Evolutionary conservation across 305 asterid genomes (phyloP).

Genomic region (Petunia hybrid): DNA sequence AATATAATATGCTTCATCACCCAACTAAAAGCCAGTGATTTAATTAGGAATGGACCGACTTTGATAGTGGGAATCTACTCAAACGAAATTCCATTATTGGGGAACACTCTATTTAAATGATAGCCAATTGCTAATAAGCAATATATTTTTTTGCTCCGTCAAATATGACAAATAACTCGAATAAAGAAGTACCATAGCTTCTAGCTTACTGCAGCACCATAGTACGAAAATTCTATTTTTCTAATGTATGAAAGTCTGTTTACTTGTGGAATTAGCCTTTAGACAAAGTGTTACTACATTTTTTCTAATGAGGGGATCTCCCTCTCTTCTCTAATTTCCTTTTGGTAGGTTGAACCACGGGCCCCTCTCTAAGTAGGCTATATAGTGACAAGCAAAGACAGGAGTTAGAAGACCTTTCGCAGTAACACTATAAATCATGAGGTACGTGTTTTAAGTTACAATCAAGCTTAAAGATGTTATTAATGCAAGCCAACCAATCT

Average conservation of each 20-base stretch:
- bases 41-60: background rate
- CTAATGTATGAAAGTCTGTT: background rate
- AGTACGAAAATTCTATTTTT: background rate
- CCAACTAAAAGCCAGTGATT: background rate
- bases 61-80: too few species aligned
- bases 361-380: background rate
- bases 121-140: background rate
- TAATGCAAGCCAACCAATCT: background rate
- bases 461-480: background rate
- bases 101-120: background rate
- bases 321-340: background rate
- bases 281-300: background rate
- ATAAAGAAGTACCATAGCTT: background rate
- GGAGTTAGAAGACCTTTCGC: background rate
- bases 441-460: background rate
- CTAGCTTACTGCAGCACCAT: background rate
- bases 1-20: conserved; percentile 14
- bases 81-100: background rate
- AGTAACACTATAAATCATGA: background rate
- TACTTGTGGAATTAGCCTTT: background rate
- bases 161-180: background rate
- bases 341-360: background rate
- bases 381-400: background rate
- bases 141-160: background rate
- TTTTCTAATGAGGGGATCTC: background rate